Evolutionary conservation across 1,139 yeast species (phyloP), one percentile per base, ranked within the genome.

Genomic region (Pichia terricola): DNA sequence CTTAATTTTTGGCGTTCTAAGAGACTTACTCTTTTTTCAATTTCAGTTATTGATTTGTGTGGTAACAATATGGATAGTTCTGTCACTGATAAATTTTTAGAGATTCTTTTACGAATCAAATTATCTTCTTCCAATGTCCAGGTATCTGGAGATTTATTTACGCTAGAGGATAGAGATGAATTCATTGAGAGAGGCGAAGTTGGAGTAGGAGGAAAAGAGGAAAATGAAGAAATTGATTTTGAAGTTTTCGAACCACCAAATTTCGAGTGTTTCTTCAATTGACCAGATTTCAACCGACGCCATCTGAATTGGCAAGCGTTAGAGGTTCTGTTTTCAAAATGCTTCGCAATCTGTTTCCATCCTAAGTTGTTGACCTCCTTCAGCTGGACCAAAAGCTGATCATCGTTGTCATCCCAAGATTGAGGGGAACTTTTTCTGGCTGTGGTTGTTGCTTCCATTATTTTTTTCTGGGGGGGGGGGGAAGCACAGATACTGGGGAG

Each of bases 221-320:
- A n/a, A 34, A 22, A 11, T 34, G 7, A 7, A 34, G 35, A 34
- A 34, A 25, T 25, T 35, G 38, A 34, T 34, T 11, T n/a, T 11
- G 22, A 16, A 16, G 22, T 16, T 16, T 34, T 34, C 25, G 16
- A 22, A 16, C 22, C 22, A 16, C 22, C 22, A 16, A 16, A 16
- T 33, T 42, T 39, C 3, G 40, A 7, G 10, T 40, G 28, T 28
- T 46, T 49, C 35, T 58, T 58, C 32, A 69, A 57, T 30, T 70
- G 64, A n/a, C 74, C 75, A 3, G 70, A 64, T 51, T 69, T 68
- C 31, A 83, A 68, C 42, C 91, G 65, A 54, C 94, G 70, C 91
- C 91, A 83, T 56, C 94, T 69, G 58, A 83, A 83, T 59, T 83
- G 94, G 57, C 91, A 83, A 5, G 91, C 91, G 59, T 83, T 83